A percentile compares a stretch with the other conserved stretches of the same genome.
Conservation (phyloP, 768 basidiomycete genomes). For the Xerocomus potaroensis region DNA sequence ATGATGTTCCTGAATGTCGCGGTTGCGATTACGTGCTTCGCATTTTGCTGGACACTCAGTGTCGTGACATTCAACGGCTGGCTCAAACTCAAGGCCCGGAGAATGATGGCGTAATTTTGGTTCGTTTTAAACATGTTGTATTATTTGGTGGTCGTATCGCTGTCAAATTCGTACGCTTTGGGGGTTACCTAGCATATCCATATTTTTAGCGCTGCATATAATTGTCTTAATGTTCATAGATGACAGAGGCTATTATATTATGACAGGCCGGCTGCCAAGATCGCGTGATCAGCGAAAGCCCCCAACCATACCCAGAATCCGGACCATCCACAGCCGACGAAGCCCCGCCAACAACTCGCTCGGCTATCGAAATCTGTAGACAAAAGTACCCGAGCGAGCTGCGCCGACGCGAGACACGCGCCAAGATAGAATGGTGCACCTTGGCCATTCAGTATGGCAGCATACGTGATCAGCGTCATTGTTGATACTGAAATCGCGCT, state of each 20-base stretch:
- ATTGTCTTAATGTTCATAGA: not conserved
- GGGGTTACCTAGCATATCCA: not conserved
- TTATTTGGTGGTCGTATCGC: too few relatives aligned
- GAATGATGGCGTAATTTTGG: slow-evolving; percentile 15
- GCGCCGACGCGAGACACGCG: slow-evolving; percentile 63
- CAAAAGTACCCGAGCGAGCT: slow-evolving; percentile 73
- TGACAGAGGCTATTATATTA: not conserved
- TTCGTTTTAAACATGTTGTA: too few relatives aligned
- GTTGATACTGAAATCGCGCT: slow-evolving; percentile 67
- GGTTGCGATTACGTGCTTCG: slow-evolving; percentile 80
- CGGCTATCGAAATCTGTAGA: slow-evolving; percentile 73
- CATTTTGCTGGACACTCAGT: slow-evolving; percentile 78
- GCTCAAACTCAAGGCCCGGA: slow-evolving; percentile 61
- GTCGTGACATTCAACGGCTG: slow-evolving; percentile 82
- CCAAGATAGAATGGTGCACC: slow-evolving; percentile 78
- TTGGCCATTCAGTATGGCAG: slow-evolving; percentile 77
- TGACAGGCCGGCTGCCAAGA: slow-evolving; percentile 12
- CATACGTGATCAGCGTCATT: slow-evolving; percentile 68
- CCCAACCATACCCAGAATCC: slow-evolving; percentile 90
- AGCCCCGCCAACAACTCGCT: slow-evolving; percentile 85
- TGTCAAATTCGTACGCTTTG: not conserved
- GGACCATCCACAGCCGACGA: slow-evolving; percentile 82
- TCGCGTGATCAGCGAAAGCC: slow-evolving; percentile 61
- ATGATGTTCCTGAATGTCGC: slow-evolving; percentile 89
- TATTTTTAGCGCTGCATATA: not conserved